A percentile compares a stretch with the other conserved stretches of the same genome.
Evolutionary conservation across 202 grass and related monocot species (phyloP).

Genomic region (Panicum hallii): DNA sequence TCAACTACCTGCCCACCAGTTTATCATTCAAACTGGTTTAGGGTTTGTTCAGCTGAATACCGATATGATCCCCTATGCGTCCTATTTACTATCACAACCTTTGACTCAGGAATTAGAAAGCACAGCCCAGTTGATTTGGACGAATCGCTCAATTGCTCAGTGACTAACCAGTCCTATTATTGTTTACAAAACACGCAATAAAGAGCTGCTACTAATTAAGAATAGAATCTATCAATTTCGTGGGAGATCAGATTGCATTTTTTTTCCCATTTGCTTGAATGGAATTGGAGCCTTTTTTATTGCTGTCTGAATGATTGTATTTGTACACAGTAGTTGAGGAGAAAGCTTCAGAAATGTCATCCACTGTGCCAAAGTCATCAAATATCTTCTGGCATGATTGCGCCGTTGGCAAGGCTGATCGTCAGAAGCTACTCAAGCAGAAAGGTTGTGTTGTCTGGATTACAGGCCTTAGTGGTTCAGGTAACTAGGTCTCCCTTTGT

Average conservation of each 20-base stretch:
- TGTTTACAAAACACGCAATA: neutral
- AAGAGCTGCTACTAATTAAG: conserved; percentile 8
- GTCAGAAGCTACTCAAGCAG: conserved; percentile 72
- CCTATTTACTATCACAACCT: neutral
- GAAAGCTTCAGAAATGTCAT: conserved; percentile 47
- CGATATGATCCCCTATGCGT: neutral
- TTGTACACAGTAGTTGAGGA: conserved; percentile 31
- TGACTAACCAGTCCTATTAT: neutral
- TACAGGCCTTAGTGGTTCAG: conserved; percentile 89
- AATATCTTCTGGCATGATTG: conserved; percentile 93
- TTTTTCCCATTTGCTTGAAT: neutral
- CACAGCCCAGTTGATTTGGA: neutral
- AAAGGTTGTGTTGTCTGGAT: conserved; percentile 93
- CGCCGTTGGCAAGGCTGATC: conserved; percentile 64
- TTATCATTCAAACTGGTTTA: too few relatives aligned
- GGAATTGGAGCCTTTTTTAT: neutral
- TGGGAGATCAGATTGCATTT: neutral
- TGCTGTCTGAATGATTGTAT: conserved; percentile 4
- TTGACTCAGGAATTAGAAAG: neutral
- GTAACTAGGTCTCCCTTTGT: conserved; percentile 40
- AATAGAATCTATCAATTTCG: neutral
- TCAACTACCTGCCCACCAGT: neutral
- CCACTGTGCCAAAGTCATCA: conserved; percentile 45
- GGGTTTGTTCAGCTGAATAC: neutral
- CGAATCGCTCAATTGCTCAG: neutral